Evolutionary conservation across 305 asterid species (phyloP), one percentile per base, ranked within the genome.

Genomic region (Fraxinus angustifolia): DNA sequence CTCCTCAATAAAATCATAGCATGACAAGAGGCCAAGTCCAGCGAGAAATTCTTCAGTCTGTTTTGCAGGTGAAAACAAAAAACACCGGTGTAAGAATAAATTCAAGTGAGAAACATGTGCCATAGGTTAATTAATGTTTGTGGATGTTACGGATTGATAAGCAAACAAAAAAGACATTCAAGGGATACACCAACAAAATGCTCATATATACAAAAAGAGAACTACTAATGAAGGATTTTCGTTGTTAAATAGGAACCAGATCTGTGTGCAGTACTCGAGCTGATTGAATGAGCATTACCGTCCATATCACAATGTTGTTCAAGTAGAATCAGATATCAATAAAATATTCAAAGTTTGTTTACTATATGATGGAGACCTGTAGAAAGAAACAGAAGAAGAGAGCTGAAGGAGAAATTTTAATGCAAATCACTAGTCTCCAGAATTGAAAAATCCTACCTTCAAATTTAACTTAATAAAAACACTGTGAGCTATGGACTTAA

Each of bases 1-100:
- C 75, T 89, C 90, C 83, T 89, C 97, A 75, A 96, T 88, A 82
- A 84, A 91, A 82, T 91, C 97, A 81, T 96, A 96, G 86, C 93
- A 90, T 31, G 89, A 86, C 89, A 94, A 82, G 73, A 92, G 90
- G 84, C 88, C 84, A 88, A 85, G 84, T 83, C 98, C 98, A 78
- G 97, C 89, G 35, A 96, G 85, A 86, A 84, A 93, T 82, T 94
- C 98, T 85, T 94, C 98, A 23, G 97, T 94, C 99, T 96, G 97
- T 83, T 84, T 76, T 48, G 88, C 83, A 81, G 73, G 79, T 82
- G n/a, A 86, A 84, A 77, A 78, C 33, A 81, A 78, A 78, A 65
- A 78, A 48, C 26, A 73, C 11, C 70, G 73, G 78, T 67, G 53
- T 83, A 65, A 82, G 83, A 84, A 83, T 38, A 62, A 56, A 48